These are phyloP conservation scores for Mycena indigotica DNA, from an alignment of 768 basidiomycete species.

Conservation along the genomic window DNA sequence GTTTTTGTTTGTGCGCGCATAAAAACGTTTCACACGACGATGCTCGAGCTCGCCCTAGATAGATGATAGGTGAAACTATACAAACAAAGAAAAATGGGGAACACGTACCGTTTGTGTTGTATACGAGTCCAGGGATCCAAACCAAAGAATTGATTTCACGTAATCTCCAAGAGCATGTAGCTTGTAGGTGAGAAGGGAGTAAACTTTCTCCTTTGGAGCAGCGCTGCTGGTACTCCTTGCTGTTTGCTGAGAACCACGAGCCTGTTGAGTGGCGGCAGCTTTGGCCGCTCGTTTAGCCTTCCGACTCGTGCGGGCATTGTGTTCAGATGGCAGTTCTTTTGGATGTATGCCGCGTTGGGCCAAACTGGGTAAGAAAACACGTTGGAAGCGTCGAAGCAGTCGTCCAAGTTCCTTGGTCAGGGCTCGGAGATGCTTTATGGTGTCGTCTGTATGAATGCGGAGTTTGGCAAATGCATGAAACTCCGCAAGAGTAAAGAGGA, in stretches of 20 bases:
- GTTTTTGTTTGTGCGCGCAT: slow-evolving; percentile 32
- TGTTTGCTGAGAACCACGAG: not conserved
- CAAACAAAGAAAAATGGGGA: not conserved
- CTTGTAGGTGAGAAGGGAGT: slow-evolving; percentile 25
- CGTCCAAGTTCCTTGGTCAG: slow-evolving; percentile 26
- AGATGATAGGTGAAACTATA: not conserved
- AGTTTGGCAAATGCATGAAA: slow-evolving; percentile 41
- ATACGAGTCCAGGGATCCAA: slow-evolving; percentile 12
- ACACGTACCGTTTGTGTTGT: slow-evolving; percentile 21
- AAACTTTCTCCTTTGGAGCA: slow-evolving; percentile 1
- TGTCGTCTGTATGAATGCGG: slow-evolving; percentile 30
- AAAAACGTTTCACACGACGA: slow-evolving; percentile 16
- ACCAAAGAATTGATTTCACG: slow-evolving; percentile 11
- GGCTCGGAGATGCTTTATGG: slow-evolving; percentile 23
- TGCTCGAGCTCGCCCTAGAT: slow-evolving; percentile 41
- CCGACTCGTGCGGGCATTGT: slow-evolving; percentile 11
- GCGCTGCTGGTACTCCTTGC: not conserved
- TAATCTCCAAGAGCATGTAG: slow-evolving; percentile 31
- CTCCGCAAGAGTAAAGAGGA: slow-evolving; percentile 29
- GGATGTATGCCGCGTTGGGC: slow-evolving; percentile 13
- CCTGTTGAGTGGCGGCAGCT: not conserved
- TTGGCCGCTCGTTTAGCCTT: not conserved
- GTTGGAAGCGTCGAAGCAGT: slow-evolving; percentile 27
- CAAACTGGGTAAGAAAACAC: slow-evolving; percentile 23
- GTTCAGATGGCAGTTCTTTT: slow-evolving; percentile 30